Conservation (phyloP, 2,329 filamentous ascomycete species). For the Colletotrichum salicis region DNA sequence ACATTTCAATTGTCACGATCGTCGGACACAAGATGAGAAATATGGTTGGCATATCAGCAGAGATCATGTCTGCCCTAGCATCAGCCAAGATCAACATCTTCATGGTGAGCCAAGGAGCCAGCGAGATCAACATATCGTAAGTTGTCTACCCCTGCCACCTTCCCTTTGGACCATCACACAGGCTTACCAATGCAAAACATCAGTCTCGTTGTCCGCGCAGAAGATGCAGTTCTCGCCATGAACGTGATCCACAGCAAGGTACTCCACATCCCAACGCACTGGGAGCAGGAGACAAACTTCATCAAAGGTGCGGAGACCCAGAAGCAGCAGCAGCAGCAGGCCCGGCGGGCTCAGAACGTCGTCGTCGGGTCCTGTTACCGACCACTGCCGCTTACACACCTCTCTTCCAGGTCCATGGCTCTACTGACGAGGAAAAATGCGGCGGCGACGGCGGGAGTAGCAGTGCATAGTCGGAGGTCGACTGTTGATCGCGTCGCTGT, state of each 20-base stretch:
- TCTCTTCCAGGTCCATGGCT: slow-evolving; percentile 30
- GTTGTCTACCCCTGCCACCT: not conserved
- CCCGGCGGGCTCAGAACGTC: not conserved
- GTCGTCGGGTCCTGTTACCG: not conserved
- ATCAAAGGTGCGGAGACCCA: slow-evolving; percentile 31
- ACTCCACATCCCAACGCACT: slow-evolving; percentile 29
- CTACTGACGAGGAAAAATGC: slow-evolving; percentile 11
- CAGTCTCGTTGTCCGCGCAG: slow-evolving; percentile 82
- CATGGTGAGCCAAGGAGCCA: slow-evolving; percentile 72
- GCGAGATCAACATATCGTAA: slow-evolving; percentile 98
- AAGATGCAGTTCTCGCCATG: slow-evolving; percentile 90
- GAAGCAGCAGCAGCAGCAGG: not conserved
- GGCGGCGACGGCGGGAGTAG: too few species aligned
- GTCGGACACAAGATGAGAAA: slow-evolving; percentile 98
- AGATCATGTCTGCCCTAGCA: slow-evolving; percentile 27
- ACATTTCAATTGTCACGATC: slow-evolving; percentile 95
- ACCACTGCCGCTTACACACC: slow-evolving; percentile 19
- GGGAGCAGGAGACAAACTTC: slow-evolving; percentile 30
- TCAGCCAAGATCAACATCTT: slow-evolving; percentile 34
- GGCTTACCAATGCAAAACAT: not conserved
- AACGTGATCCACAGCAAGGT: slow-evolving; percentile 91
- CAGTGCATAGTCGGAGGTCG: not conserved
- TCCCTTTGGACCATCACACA: too few species aligned
- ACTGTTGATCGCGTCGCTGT: not conserved
- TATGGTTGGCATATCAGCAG: slow-evolving; percentile 80